Conservation (phyloP, 1,284 basidiomycete species). For the Austroboletus novae-zelandiae region DNA sequence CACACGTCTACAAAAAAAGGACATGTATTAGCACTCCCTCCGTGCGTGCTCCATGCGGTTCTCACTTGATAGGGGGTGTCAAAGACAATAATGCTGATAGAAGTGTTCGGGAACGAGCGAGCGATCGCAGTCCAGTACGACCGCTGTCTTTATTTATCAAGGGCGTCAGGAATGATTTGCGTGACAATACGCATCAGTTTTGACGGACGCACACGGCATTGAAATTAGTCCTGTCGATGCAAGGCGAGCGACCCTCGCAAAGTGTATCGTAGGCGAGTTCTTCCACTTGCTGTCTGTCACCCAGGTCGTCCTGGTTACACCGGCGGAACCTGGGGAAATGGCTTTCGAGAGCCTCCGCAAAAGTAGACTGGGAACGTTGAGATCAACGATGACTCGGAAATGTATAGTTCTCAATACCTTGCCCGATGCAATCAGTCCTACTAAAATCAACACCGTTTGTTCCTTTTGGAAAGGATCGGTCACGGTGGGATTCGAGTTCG, state of each 20-base stretch:
- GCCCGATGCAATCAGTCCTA: slow-evolving; percentile 67
- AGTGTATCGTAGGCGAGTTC: slow-evolving; percentile 49
- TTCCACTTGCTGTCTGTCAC: slow-evolving; percentile 57
- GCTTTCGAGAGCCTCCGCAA: slow-evolving; percentile 59
- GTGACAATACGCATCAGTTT: neutral
- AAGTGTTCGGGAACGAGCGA: slow-evolving; percentile 55
- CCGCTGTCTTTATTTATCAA: slow-evolving; percentile 49
- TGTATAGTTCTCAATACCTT: slow-evolving; percentile 46
- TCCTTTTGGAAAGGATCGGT: slow-evolving; percentile 31
- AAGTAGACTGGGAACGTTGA: slow-evolving; percentile 49
- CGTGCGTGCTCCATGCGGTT: slow-evolving; percentile 22
- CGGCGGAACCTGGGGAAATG: slow-evolving; percentile 57
- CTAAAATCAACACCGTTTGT: slow-evolving; percentile 60
- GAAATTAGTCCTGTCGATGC: slow-evolving; percentile 73
- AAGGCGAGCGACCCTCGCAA: slow-evolving; percentile 56
- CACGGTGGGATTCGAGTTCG: neutral
- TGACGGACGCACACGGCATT: slow-evolving; percentile 51
- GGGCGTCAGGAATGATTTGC: slow-evolving; percentile 1
- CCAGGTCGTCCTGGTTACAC: slow-evolving; percentile 71
- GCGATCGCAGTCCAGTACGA: slow-evolving; percentile 70
- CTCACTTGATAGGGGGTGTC: slow-evolving; percentile 70
- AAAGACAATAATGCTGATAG: slow-evolving; percentile 68
- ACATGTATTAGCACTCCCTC: slow-evolving; percentile 10
- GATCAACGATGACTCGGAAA: neutral
- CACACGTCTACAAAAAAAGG: slow-evolving; percentile 45